Base-by-base conservation (phyloP, 2,329 filamentous ascomycete species). In the Colletotrichum sp. region DNA sequence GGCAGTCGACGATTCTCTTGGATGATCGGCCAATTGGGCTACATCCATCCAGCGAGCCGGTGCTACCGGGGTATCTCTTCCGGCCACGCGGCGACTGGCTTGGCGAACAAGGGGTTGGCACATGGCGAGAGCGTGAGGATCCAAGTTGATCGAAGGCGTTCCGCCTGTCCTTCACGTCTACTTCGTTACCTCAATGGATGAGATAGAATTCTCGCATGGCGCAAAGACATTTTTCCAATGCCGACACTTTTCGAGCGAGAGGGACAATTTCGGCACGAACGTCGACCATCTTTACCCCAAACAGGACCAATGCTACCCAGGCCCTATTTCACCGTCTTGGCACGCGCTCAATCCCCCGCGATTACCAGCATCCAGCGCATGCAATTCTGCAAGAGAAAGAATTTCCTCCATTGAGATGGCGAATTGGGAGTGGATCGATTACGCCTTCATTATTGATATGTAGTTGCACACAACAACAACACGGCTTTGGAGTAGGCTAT, bases 321-420 rank as follows among this genome's bases (percentile, higher is more conserved):
- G 2, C 16, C 24, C 59, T 59, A 67, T 75, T 72, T 39, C 59
- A 26, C 68, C 68, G 72, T 59, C 69, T 75, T 75, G 72, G 72
- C 72, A 59, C 16, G 18, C 52, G 26, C 60, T 34, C 28, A 28
- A 28, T n/a, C 18, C 44, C 44, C 57, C 52, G 24, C 28, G 36
- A 21, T 36, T 30, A 4, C 26, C 7, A 9, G 15, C 26, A 34
- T 62, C 21, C 44, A 52, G 44, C n/a, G 44, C 44, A 52, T 52
- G 44, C 44, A 52, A 21, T 55, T 16, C 72, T 55, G 62, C n/a
- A 39, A n/a, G 52, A 6, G 15, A 32, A 3, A 15, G 52, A 30
- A 67, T 52, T 75, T 62, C 69, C 69, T 75, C 72, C 72, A 55
- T 67, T 75, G 18, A 72, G 6, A 36, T n/a, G 13, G n/a, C 26